A percentile compares a stretch with the other conserved stretches of the same genome.
Evolutionary conservation across 2,329 filamentous ascomycete species (phyloP).

Genomic region (Lecanoromycetidae sp.): DNA sequence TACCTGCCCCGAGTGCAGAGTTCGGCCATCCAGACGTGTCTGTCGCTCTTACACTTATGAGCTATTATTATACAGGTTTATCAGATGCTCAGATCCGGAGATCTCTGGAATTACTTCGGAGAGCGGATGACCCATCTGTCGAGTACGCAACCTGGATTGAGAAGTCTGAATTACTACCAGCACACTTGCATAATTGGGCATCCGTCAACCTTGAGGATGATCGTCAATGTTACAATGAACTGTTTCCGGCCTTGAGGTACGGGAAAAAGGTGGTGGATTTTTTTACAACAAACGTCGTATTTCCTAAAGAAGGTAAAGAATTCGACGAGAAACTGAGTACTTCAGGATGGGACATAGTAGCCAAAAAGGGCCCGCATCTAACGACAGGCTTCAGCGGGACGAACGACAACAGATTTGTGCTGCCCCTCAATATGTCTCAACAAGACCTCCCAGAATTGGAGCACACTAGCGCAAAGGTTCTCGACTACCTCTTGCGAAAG

Average conservation of each 20-base stretch:
- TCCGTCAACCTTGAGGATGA: constrained; percentile 49
- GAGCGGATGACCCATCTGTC: constrained; percentile 43
- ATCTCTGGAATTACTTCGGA: constrained; percentile 39
- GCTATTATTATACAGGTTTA: constrained; percentile 55
- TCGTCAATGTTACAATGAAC: constrained; percentile 25
- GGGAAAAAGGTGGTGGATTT: constrained; percentile 42
- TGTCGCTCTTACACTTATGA: constrained; percentile 51
- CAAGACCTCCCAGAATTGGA: constrained; percentile 42
- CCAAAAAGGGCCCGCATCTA: constrained; percentile 24
- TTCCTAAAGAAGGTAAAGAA: constrained; percentile 49
- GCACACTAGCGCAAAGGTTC: constrained; percentile 57
- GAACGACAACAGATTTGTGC: constrained; percentile 46
- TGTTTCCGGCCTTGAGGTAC: constrained; percentile 17
- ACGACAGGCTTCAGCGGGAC: constrained; percentile 61
- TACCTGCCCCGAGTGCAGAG: constrained; percentile 49
- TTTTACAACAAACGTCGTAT: constrained; percentile 47
- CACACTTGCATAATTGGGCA: constrained; percentile 40
- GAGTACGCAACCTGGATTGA: constrained; percentile 44
- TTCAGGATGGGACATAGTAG: constrained; percentile 50
- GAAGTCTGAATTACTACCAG: constrained; percentile 32
- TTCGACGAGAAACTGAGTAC: constrained; percentile 52
- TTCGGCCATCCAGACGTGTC: constrained; percentile 57
- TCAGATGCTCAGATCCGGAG: constrained; percentile 37
- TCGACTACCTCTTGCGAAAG: constrained; percentile 44
- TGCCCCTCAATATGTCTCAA: constrained; percentile 47